Conservation (phyloP, 2,329 filamentous ascomycete genomes). For the Diaporthe nobilis region DNA sequence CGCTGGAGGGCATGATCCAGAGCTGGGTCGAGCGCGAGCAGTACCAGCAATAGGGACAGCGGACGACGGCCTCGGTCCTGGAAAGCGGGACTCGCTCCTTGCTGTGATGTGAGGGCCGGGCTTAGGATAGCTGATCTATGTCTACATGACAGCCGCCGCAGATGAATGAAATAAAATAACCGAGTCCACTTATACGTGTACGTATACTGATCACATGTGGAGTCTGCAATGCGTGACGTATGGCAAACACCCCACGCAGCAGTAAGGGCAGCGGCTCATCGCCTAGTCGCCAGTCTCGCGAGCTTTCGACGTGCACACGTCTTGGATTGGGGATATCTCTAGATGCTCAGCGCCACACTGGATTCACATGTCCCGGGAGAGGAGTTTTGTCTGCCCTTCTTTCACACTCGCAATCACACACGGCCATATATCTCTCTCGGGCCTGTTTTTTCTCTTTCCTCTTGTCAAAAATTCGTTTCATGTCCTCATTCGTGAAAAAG, state of each 20-base stretch:
- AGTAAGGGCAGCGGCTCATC: background rate
- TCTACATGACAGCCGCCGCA: background rate
- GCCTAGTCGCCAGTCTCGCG: background rate
- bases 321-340: slow-evolving; percentile 8
- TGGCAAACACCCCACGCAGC: background rate
- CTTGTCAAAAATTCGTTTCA: slow-evolving; percentile 33
- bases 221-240: slow-evolving; percentile 18
- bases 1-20: slow-evolving; percentile 83
- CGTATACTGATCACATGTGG: slow-evolving; percentile 17
- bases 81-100: background rate
- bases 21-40: slow-evolving; percentile 78
- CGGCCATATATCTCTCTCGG: slow-evolving; percentile 1
- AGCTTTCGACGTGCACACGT: background rate
- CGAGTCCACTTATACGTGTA: slow-evolving; percentile 9
- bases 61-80: background rate
- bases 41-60: slow-evolving; percentile 48
- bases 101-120: background rate
- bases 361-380: slow-evolving; percentile 26
- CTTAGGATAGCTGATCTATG: background rate
- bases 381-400: slow-evolving; percentile 7
- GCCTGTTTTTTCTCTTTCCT: background rate
- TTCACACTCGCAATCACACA: slow-evolving; percentile 19
- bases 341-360: slow-evolving; percentile 7
- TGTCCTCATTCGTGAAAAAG: slow-evolving; percentile 30
- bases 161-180: background rate